Base-by-base conservation (phyloP, 2,329 filamentous ascomycete species). In the Apiospora phragmitis region DNA sequence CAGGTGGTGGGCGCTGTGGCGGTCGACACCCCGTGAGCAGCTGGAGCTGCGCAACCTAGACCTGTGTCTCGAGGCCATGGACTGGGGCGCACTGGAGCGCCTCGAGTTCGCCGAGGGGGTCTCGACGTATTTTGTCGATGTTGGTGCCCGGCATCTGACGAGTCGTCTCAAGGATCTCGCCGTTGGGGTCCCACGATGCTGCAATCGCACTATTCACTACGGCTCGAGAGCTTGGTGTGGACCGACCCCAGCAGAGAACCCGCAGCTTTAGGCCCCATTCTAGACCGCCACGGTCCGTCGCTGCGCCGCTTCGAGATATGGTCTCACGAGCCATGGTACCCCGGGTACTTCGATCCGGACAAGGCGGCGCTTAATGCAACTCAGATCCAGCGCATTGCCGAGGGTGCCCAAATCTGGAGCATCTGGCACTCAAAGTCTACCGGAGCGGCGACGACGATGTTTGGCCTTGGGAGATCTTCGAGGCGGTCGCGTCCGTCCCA, bases 61-160 rank as follows among this genome's bases (percentile, higher is more conserved):
- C 21, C 65, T 70, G 35, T 70, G 69, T 65, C 65, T 68, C 29
- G 65, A 70, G 47, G 69, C 65, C 26, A 68, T 68, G 45, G 69
- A 70, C 47, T 70, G 69, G 69, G 67, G 45, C 7, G 32, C 29
- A 32, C 32, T 68, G 7, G 42, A 62, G 26, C 21, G 18, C 29
- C 69, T 70, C 26, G 65, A 65, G 35, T 41, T 70, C 16, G 29
- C 8, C 41, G 65, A 29, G 29, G 14, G 16, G 35, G 51, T 43
- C 24, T 4, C 24, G 14, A 11, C 9, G n/a, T 55, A 70, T 29
- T 68, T 65, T 41, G 49, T 49, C 14, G 69, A 68, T 11, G n/a
- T 68, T 11, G 69, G 35, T 6, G 26, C 41, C 26, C 65, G 16
- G 12, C 65, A 65, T 43, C 47, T 70, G 18, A 38, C 24, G 43